Evolutionary conservation across 805 yeast species (phyloP).

Genomic region (Saccharomycopsis vini): DNA sequence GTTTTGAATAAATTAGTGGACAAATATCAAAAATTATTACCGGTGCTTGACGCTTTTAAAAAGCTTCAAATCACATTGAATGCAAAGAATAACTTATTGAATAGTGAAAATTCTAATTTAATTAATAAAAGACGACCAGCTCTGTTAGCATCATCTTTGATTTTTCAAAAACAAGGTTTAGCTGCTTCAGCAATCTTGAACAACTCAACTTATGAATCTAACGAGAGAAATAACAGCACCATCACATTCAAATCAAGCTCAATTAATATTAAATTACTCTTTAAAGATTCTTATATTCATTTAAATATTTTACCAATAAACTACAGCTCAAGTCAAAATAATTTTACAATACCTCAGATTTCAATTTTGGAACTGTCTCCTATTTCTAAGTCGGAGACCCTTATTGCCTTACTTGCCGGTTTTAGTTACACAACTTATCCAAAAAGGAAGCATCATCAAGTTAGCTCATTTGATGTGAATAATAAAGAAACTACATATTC

Average conservation of each 20-base stretch:
- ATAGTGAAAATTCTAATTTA: conserved; percentile 1
- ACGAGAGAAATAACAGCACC: background rate
- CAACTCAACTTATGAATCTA: background rate
- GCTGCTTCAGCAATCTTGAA: background rate
- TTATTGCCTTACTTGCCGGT: background rate
- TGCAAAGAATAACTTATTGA: conserved; percentile 16
- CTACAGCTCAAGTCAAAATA: conserved; percentile 3
- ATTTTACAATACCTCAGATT: conserved; percentile 1
- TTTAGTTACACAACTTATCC: background rate
- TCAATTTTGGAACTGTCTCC: background rate
- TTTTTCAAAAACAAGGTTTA: conserved; percentile 5
- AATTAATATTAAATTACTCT: background rate
- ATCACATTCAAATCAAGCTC: conserved; percentile 13
- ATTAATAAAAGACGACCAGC: conserved; percentile 1
- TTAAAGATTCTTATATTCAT: background rate
- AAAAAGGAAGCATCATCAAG: background rate
- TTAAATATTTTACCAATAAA: conserved; percentile 7
- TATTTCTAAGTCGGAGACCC: background rate
- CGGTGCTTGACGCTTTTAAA: conserved; percentile 19
- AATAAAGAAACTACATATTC: conserved; percentile 7
- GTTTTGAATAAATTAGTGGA: conserved; percentile 14
- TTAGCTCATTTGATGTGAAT: conserved; percentile 5
- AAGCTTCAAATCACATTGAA: conserved; percentile 22
- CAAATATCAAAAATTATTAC: conserved; percentile 9
- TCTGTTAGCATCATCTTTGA: conserved; percentile 9